Percentiles rank a stretch among this genome's conserved stretches.
Conservation (phyloP, 2,329 filamentous ascomycete genomes). For the Fusarium redolens region DNA sequence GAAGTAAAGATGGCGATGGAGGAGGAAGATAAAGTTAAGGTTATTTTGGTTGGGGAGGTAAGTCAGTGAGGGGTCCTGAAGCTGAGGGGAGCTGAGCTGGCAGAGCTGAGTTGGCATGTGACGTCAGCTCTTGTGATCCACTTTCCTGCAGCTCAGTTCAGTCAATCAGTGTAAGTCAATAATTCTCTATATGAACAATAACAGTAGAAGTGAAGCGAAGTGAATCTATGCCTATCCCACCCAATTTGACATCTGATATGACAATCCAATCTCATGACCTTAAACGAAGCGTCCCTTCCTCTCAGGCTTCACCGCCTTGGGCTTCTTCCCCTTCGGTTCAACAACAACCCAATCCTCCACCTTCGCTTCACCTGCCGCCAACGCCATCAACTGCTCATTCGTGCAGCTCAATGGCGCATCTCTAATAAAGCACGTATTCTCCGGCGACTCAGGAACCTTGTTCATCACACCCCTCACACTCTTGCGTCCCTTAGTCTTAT, state of each 20-base stretch:
- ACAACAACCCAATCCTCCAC: conserved; percentile 35
- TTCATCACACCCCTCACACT: conserved; percentile 65
- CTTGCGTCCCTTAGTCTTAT: conserved; percentile 54
- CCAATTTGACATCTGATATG: background rate
- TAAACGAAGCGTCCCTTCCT: background rate
- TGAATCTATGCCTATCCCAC: background rate
- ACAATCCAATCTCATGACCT: background rate
- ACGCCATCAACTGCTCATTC: conserved; percentile 33
- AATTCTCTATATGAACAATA: background rate
- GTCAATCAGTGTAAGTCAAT: conserved; percentile 1
- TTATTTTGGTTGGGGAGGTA: conserved; percentile 5
- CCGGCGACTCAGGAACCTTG: conserved; percentile 55
- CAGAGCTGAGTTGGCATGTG: conserved; percentile 20
- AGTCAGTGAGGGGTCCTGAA: background rate
- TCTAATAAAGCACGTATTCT: conserved; percentile 69
- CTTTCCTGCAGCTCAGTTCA: background rate
- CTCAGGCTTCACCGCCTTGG: background rate
- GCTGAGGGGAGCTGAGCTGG: conserved; percentile 15
- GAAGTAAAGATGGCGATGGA: background rate
- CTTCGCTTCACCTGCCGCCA: conserved; percentile 33
- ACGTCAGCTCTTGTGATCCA: conserved; percentile 24
- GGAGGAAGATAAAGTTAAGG: conserved; percentile 1
- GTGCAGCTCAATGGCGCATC: conserved; percentile 55
- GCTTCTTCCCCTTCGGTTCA: conserved; percentile 18
- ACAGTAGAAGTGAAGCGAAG: background rate